Conservation (phyloP, 345 rosid species). For the Euclidium syriacum region DNA sequence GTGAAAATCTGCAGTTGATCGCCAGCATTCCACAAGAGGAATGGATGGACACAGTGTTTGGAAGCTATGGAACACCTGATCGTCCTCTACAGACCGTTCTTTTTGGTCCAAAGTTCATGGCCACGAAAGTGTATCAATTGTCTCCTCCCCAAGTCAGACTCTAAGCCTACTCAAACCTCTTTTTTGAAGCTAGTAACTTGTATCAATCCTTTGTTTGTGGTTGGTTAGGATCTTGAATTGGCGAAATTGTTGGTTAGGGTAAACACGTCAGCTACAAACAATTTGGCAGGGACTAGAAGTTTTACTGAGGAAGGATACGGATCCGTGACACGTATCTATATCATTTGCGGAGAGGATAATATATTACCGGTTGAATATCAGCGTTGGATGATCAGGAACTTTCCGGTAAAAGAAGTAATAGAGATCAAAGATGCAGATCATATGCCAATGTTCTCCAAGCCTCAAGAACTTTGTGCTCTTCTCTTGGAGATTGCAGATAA, state of each 20-base stretch:
- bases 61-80: not conserved
- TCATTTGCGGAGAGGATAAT: conserved; percentile 28
- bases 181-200: not conserved
- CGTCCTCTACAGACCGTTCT: not conserved
- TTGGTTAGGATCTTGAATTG: conserved; percentile 26
- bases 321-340: conserved; percentile 6
- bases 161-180: not conserved
- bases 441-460: conserved; percentile 34
- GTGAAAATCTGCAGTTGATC: not conserved
- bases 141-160: conserved; percentile 29
- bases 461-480: conserved; percentile 1
- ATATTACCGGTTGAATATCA: conserved; percentile 10
- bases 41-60: not conserved
- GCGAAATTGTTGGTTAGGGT: conserved; percentile 22
- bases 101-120: conserved; percentile 13
- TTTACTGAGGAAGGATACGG: conserved; percentile 18
- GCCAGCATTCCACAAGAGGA: not conserved
- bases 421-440: conserved; percentile 31
- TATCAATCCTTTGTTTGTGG: not conserved
- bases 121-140: not conserved
- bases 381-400: conserved; percentile 26
- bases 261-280: conserved; percentile 10
- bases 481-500: not conserved
- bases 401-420: conserved; percentile 21
- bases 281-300: not conserved